Evolutionary conservation across 208 protist species (phyloP), one percentile per base, ranked within the genome.

Genomic region (Plasmodiophora brassicae): DNA sequence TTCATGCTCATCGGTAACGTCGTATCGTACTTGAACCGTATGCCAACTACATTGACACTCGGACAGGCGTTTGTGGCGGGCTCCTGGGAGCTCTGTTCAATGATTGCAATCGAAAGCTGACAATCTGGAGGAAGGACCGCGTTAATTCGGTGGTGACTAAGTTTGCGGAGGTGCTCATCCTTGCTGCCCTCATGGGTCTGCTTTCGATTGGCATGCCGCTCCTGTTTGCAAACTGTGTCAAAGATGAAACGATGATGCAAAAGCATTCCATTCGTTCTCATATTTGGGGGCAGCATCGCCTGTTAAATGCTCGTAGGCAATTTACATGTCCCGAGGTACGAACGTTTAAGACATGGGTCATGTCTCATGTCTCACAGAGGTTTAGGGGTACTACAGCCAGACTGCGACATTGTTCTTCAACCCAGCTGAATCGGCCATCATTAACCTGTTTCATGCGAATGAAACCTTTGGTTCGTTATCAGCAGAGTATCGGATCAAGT

Each of bases 371-470:
- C n/a, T 32, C 5, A 32, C n/a, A 78, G n/a, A n/a, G n/a, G n/a
- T n/a, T n/a, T n/a, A n/a, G 65, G 65, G 65, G 5, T 38, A 32
- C 32, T 78, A 78, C 65, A 78, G 65, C 65, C 41, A 44, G 65
- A 78, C 65, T 78, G 65, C 14, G 20, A 78, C 65, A 38, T 38
- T 78, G 41, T 78, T 78, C 41, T 78, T 78, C n/a, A 78, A 32
- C n/a, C 65, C 65, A 44, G 65, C 65, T 38, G 65, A 78, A 32
- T 78, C 65, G 10, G 65, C n/a, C 20, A 38, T 78, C 14, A 78
- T 44, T n/a, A 78, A 38, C n/a, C 65, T 78, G 5, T 78, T 78
- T 32, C 65, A 78, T 32, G 32, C 65, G 20, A 38, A 78, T 5
- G 65, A 78, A 32, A n/a, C 10, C n/a, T 78, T 78, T 32, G 65